These are phyloP conservation scores for Cephalotrichum gorgonifer DNA, from an alignment of 2,329 filamentous ascomycete genomes.

Conservation along the genomic window DNA sequence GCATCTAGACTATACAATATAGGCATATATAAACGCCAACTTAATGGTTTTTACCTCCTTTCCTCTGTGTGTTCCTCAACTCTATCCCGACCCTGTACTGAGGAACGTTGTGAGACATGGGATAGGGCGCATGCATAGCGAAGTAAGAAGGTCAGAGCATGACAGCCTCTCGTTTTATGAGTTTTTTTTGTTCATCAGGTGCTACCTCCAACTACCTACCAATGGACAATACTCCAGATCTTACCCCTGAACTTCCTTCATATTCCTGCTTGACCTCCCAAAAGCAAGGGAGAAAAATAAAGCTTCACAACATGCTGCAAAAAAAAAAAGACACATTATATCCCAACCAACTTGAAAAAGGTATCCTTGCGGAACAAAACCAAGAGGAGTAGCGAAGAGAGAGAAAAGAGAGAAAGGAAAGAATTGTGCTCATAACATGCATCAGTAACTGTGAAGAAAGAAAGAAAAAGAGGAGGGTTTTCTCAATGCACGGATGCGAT, in stretches of 20 bases:
- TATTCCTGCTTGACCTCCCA: too few relatives aligned
- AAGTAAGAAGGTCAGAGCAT: too few relatives aligned
- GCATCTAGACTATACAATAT: not conserved
- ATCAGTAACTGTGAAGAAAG: constrained; percentile 10
- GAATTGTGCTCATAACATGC: constrained; percentile 9
- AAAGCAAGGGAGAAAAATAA: not conserved
- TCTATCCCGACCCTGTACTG: not conserved
- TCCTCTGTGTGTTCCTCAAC: not conserved
- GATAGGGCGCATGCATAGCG: too few relatives aligned
- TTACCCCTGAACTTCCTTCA: too few relatives aligned
- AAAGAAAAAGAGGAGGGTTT: constrained; percentile 1
- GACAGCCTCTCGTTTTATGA: too few relatives aligned
- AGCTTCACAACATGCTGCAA: not conserved
- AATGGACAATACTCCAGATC: too few relatives aligned
- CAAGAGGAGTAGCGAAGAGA: too few relatives aligned
- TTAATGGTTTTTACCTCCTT: not conserved
- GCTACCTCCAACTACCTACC: too few relatives aligned
- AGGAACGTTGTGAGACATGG: too few relatives aligned
- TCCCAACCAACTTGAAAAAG: constrained; percentile 5
- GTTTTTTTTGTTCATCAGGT: too few relatives aligned
- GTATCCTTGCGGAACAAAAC: too few relatives aligned
- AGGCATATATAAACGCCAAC: not conserved
- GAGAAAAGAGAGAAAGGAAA: constrained; percentile 10
- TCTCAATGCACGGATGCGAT: not conserved
- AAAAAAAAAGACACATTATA: not conserved